Evolutionary conservation across 306 rosid genomes (phyloP).

Genomic region (Cicer chorassanicum): DNA sequence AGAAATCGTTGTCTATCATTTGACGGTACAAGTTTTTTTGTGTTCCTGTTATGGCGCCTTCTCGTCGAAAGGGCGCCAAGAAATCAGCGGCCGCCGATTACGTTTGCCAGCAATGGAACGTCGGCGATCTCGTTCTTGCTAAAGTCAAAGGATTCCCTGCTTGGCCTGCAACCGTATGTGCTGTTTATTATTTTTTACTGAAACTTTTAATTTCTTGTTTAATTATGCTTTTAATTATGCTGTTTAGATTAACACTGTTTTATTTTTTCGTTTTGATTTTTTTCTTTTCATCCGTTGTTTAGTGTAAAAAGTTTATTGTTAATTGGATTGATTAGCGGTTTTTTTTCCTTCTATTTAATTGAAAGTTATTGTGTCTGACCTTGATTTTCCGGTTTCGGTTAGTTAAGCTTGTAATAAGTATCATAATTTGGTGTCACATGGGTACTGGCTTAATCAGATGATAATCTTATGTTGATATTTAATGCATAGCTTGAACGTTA

Average conservation of each 20-base stretch:
- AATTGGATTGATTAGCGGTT: neutral
- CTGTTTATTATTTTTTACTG: neutral
- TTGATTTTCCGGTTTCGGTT: slow-evolving; percentile 26
- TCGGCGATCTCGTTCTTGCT: slow-evolving; percentile 98
- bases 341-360: neutral
- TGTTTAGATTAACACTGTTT: slow-evolving; percentile 37
- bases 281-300: neutral
- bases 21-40: slow-evolving; percentile 24
- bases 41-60: slow-evolving; percentile 71
- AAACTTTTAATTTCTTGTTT: neutral
- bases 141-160: slow-evolving; percentile 96
- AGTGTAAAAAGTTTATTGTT: slow-evolving; percentile 24
- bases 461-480: slow-evolving; percentile 13
- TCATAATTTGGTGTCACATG: neutral
- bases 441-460: slow-evolving; percentile 13
- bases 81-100: slow-evolving; percentile 77
- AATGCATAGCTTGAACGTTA: neutral
- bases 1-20: slow-evolving; percentile 36
- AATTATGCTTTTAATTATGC: neutral
- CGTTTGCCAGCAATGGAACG: slow-evolving; percentile 81
- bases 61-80: slow-evolving; percentile 73
- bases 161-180: slow-evolving; percentile 93
- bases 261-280: neutral
- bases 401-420: neutral
- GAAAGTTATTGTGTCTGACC: neutral